Evolutionary conservation across 768 basidiomycete species (phyloP).

Genomic region (Russula virescens): DNA sequence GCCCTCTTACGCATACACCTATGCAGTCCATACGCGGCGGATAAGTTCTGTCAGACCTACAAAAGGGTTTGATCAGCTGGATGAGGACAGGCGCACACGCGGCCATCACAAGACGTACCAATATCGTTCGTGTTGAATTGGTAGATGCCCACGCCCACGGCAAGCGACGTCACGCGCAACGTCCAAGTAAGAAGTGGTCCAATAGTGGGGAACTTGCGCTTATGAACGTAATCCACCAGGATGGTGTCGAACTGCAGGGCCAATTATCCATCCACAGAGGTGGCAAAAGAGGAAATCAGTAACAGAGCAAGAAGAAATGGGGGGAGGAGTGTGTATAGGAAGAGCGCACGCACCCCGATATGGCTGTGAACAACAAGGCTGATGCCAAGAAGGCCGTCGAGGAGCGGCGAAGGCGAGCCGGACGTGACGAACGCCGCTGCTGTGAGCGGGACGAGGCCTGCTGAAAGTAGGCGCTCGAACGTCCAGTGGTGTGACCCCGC

Average conservation of each 20-base stretch:
- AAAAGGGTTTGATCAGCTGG: not conserved
- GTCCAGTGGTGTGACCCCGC: conserved; percentile 92
- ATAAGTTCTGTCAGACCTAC: conserved; percentile 84
- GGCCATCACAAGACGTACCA: conserved; percentile 49
- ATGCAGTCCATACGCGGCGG: conserved; percentile 78
- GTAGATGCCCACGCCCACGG: conserved; percentile 84
- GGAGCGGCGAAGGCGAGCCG: conserved; percentile 68
- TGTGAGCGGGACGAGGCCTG: conserved; percentile 82
- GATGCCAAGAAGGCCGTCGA: conserved; percentile 86
- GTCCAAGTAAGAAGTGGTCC: conserved; percentile 70
- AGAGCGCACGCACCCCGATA: conserved; percentile 64
- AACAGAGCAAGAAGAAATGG: not conserved
- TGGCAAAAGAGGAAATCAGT: not conserved
- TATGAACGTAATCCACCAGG: conserved; percentile 86
- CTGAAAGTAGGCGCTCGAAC: conserved; percentile 89
- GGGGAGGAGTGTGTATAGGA: not conserved
- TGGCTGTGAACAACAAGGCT: conserved; percentile 92
- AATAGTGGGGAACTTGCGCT: conserved; percentile 85
- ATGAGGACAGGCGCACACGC: too few species aligned
- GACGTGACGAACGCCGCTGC: conserved; percentile 80
- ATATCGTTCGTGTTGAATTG: conserved; percentile 99
- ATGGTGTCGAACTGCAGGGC: conserved; percentile 59
- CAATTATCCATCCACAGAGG: not conserved
- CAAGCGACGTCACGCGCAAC: conserved; percentile 70
- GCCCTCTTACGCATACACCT: not conserved